Evolutionary conservation across 2,329 filamentous ascomycete species (phyloP).

Genomic region (Sclerotinia borealis): DNA sequence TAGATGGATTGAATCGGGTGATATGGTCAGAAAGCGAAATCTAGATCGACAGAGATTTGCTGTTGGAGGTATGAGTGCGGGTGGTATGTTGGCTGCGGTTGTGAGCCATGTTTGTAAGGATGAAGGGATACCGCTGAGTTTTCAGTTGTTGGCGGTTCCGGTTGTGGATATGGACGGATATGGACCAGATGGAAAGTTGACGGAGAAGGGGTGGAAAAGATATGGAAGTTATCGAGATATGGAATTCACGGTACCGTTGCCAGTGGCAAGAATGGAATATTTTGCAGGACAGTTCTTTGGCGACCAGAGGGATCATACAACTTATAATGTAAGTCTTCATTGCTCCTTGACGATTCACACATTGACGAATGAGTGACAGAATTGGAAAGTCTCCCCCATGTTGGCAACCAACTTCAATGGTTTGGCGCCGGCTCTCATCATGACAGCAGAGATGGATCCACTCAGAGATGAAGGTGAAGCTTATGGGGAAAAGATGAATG

Average conservation of each 20-base stretch:
- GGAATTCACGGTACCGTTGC: conserved; percentile 14
- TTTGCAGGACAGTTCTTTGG: conserved; percentile 19
- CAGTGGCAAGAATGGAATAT: conserved; percentile 17
- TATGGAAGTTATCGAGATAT: conserved; percentile 22
- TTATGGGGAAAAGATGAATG: conserved; percentile 19
- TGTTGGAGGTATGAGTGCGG: conserved; percentile 21
- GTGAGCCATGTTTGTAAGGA: conserved; percentile 20
- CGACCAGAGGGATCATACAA: conserved; percentile 3
- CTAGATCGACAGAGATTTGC: conserved; percentile 16
- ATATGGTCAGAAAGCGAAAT: conserved; percentile 22
- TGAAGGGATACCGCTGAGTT: conserved; percentile 15
- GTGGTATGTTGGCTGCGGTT: conserved; percentile 20
- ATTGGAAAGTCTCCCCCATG: conserved; percentile 22
- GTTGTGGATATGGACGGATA: conserved; percentile 18
- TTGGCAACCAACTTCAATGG: conserved; percentile 27
- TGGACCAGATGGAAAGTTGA: conserved; percentile 7
- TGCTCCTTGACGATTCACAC: neutral
- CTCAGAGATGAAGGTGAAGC: conserved; percentile 34
- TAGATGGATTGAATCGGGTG: conserved; percentile 33
- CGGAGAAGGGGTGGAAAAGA: conserved; percentile 6
- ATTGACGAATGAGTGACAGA: neutral
- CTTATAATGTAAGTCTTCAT: conserved; percentile 4
- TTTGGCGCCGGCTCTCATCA: conserved; percentile 31
- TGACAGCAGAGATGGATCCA: conserved; percentile 35
- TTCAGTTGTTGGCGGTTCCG: conserved; percentile 20